Evolutionary conservation across 495 filamentous ascomycete genomes (phyloP).

Genomic region (Pseudomonodictys pantanalensis): DNA sequence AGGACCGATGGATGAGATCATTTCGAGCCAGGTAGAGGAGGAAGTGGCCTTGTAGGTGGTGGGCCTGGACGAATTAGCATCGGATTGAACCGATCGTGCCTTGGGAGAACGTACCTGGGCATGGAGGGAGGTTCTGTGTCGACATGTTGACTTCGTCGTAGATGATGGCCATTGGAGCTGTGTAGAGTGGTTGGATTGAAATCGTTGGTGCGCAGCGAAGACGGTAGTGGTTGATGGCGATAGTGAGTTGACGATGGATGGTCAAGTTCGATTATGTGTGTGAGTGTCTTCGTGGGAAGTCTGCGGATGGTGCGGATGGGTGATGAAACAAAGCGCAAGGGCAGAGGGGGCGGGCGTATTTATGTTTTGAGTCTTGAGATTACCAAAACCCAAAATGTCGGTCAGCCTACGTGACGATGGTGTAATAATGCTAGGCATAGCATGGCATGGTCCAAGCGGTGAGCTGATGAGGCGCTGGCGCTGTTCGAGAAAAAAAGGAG

Average conservation of each 20-base stretch:
- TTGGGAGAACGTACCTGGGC: too few species aligned
- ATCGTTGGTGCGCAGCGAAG: not conserved
- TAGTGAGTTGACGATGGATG: not conserved
- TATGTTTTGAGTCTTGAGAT: conserved; percentile 27
- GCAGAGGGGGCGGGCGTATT: conserved; percentile 26
- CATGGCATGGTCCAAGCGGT: conserved; percentile 33
- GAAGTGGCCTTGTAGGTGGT: conserved; percentile 77
- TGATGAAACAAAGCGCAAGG: conserved; percentile 22
- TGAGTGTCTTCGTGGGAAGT: not conserved
- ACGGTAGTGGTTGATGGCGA: not conserved
- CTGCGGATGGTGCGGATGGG: conserved; percentile 15
- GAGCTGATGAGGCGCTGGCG: conserved; percentile 32
- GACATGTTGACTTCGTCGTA: conserved; percentile 60
- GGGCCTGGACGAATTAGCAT: too few species aligned
- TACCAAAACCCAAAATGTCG: conserved; percentile 26
- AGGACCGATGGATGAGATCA: not conserved
- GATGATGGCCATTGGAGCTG: conserved; percentile 27
- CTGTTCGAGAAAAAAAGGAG: conserved; percentile 23
- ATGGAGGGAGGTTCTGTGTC: conserved; percentile 67
- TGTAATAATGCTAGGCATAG: conserved; percentile 32
- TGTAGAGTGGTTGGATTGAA: not conserved
- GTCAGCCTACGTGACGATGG: conserved; percentile 35
- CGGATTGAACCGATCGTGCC: too few species aligned
- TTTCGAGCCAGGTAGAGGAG: conserved; percentile 60
- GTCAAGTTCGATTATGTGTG: not conserved